Conservation (phyloP, 2,329 filamentous ascomycete genomes). For the Massarina eburnea region DNA sequence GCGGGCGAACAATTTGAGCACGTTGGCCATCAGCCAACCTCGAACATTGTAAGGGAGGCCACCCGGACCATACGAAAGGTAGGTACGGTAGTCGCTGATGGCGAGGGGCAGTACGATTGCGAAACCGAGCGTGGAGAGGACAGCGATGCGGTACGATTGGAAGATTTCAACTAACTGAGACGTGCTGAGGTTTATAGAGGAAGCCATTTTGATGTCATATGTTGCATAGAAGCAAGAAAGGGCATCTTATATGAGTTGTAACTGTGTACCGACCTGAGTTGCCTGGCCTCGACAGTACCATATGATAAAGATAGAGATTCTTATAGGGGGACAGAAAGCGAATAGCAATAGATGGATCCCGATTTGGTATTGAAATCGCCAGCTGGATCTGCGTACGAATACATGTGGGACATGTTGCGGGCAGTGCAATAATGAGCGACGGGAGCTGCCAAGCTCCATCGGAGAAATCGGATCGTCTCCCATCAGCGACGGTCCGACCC, state of each 20-base stretch:
- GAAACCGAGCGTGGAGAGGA: conserved; percentile 12
- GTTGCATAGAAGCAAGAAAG: neutral
- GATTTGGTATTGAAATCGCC: too few species aligned
- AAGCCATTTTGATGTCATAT: conserved; percentile 1
- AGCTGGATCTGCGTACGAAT: too few species aligned
- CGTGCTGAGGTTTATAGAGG: neutral
- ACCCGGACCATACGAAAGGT: conserved; percentile 48
- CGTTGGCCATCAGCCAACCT: conserved; percentile 43
- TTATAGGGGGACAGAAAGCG: too few species aligned
- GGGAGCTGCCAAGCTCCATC: too few species aligned
- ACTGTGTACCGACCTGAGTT: neutral
- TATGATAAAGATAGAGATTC: too few species aligned
- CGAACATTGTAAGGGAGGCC: conserved; percentile 47
- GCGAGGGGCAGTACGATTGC: conserved; percentile 14
- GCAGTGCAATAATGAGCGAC: too few species aligned
- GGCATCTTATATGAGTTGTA: neutral
- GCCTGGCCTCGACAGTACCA: too few species aligned
- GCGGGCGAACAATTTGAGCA: conserved; percentile 35
- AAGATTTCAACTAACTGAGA: conserved; percentile 2
- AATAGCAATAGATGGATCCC: too few species aligned
- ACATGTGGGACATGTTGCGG: too few species aligned
- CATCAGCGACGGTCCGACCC: too few species aligned
- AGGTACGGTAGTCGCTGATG: conserved; percentile 43
- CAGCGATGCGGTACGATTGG: conserved; percentile 9
- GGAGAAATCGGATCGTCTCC: too few species aligned